Conservation (phyloP, 2,329 filamentous ascomycete species). For the Botrytis deweyae region DNA sequence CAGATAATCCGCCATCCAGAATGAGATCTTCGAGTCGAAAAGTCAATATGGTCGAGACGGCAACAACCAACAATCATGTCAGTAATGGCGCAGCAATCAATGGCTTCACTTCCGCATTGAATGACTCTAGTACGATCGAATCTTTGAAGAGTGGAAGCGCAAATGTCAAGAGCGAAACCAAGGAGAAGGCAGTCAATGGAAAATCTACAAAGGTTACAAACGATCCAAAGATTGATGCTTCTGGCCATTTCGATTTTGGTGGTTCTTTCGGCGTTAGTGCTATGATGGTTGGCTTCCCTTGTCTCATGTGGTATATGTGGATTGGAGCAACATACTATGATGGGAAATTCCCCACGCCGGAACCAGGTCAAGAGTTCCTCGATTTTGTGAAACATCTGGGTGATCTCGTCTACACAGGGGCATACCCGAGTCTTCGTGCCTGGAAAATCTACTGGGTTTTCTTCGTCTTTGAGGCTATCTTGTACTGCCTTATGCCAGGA, state of each 20-base stretch:
- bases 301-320: conserved; percentile 99
- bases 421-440: conserved; percentile 77
- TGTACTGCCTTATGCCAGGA: conserved; percentile 84
- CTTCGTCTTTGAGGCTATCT: conserved; percentile 77
- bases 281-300: conserved; percentile 93
- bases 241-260: conserved; percentile 77
- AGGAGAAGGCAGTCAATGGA: conserved; percentile 43
- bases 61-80: conserved; percentile 28
- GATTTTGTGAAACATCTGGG: conserved; percentile 73
- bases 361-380: conserved; percentile 61
- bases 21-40: conserved; percentile 30
- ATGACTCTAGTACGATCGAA: conserved; percentile 23
- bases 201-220: conserved; percentile 60
- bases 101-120: conserved; percentile 20
- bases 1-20: conserved; percentile 32
- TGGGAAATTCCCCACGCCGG: conserved; percentile 72
- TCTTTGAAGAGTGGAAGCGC: conserved; percentile 15
- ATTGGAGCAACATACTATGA: conserved; percentile 91
- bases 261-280: conserved; percentile 74
- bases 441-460: conserved; percentile 97
- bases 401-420: conserved; percentile 74
- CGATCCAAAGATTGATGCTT: conserved; percentile 63
- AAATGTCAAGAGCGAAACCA: conserved; percentile 21
- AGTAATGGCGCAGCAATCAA: conserved; percentile 23
- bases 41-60: conserved; percentile 31